Percentiles rank a stretch among this genome's conserved stretches.
phyloP scores from a whole-genome alignment of 2,329 filamentous ascomycete genomes.

The Macrophomina pseudophaseolina region DNA sequence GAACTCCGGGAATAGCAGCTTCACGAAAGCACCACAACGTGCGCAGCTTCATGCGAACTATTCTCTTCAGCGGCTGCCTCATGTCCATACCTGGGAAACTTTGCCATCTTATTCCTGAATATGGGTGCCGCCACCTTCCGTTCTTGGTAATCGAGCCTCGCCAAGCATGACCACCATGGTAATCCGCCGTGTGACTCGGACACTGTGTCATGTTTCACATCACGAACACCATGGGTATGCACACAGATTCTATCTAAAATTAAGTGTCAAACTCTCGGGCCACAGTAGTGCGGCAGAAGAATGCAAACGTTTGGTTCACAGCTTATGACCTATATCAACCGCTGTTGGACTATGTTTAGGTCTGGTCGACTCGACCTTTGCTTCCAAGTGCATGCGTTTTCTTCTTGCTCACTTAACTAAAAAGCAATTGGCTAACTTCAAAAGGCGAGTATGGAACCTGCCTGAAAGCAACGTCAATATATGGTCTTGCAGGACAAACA shows the following conservation, averaged over 20 bases:
- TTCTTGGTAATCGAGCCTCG: background rate
- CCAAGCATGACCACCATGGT: background rate
- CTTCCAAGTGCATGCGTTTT: too few species aligned
- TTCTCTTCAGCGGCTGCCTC: too few species aligned
- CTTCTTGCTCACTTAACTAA: too few species aligned
- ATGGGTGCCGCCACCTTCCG: background rate
- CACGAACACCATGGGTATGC: background rate
- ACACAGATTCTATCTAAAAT: background rate
- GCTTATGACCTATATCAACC: too few species aligned
- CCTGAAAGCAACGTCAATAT: too few species aligned
- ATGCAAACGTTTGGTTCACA: too few species aligned
- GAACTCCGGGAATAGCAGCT: background rate
- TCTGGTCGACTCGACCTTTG: too few species aligned
- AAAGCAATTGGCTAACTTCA: too few species aligned
- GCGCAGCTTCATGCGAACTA: background rate
- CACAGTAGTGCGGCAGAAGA: background rate
- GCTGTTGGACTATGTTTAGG: too few species aligned
- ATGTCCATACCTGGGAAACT: too few species aligned
- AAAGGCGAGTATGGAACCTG: too few species aligned
- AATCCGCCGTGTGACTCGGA: background rate
- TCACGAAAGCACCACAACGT: background rate
- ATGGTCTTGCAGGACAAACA: too few species aligned
- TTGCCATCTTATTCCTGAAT: background rate
- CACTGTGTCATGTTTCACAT: background rate
- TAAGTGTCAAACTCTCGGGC: background rate